Conservation (phyloP, 164 flowering plant genomes). For the Houttuynia cordata region DNA sequence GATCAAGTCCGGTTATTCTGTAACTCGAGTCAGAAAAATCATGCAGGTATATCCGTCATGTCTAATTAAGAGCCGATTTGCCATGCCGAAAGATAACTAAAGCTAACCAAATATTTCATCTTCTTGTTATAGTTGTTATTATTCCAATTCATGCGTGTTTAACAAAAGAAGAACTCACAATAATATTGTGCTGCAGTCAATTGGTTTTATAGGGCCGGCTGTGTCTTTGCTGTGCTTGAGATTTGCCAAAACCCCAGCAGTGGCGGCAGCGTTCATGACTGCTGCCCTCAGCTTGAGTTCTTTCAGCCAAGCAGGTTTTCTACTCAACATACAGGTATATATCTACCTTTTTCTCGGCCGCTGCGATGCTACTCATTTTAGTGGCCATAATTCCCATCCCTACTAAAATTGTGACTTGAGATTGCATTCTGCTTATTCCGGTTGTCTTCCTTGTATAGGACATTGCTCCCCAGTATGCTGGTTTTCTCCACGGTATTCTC, state of each 20-base stretch:
- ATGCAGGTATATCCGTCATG: constrained; percentile 62
- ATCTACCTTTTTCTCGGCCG: background rate
- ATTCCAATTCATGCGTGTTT: background rate
- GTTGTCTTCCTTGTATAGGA: constrained; percentile 35
- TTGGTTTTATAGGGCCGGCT: constrained; percentile 94
- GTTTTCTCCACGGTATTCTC: constrained; percentile 76
- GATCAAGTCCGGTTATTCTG: constrained; percentile 52
- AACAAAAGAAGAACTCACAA: background rate
- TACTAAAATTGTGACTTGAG: background rate
- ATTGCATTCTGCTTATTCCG: background rate
- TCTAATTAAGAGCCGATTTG: too few species aligned
- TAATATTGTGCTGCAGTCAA: constrained; percentile 38
- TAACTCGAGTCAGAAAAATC: constrained; percentile 64
- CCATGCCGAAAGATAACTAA: too few species aligned
- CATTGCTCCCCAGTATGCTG: constrained; percentile 87
- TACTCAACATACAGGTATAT: constrained; percentile 85
- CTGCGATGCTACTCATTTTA: background rate
- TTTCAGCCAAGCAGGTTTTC: constrained; percentile 95
- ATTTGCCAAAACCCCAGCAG: constrained; percentile 52
- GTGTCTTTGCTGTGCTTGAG: constrained; percentile 67
- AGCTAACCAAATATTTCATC: too few species aligned
- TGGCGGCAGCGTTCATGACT: constrained; percentile 55
- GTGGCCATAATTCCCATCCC: background rate
- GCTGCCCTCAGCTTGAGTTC: constrained; percentile 79
- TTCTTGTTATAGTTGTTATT: too few species aligned